These are phyloP conservation scores for Metroxylon sagu DNA, from an alignment of 176 grass and related monocot species.

Conservation along the genomic window DNA sequence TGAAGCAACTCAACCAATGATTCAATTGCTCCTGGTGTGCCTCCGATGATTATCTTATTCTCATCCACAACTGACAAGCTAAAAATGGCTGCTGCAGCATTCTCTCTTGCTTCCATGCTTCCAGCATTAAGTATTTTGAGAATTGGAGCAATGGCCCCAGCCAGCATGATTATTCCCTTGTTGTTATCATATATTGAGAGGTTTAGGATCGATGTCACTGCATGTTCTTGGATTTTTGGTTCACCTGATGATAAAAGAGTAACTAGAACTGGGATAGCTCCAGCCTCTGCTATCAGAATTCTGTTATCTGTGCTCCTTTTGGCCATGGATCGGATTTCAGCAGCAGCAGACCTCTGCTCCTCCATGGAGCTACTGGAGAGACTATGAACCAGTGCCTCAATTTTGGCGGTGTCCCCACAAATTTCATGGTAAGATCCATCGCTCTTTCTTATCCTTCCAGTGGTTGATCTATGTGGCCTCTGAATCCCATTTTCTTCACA, in stretches of 20 bases:
- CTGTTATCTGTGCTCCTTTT: conserved; percentile 94
- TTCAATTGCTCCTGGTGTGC: conserved; percentile 74
- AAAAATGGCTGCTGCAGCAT: conserved; percentile 92
- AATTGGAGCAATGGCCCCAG: conserved; percentile 71
- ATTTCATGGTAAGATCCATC: conserved; percentile 62
- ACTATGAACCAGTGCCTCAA: conserved; percentile 37
- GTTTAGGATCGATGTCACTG: conserved; percentile 82
- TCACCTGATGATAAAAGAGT: conserved; percentile 67
- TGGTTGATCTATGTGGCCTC: conserved; percentile 41
- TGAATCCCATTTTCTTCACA: conserved; percentile 76
- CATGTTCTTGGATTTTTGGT: conserved; percentile 87
- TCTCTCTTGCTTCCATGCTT: conserved; percentile 96
- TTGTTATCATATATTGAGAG: conserved; percentile 97
- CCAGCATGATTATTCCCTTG: conserved; percentile 84
- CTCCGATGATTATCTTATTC: conserved; percentile 91
- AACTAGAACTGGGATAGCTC: conserved; percentile 75
- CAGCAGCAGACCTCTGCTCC: conserved; percentile 69
- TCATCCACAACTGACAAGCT: conserved; percentile 83
- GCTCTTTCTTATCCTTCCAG: conserved; percentile 34
- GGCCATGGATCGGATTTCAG: conserved; percentile 84
- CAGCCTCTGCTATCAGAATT: conserved; percentile 77
- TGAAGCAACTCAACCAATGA: conserved; percentile 71
- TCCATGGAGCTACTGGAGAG: conserved; percentile 69
- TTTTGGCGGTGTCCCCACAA: not conserved
- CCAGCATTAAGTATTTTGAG: conserved; percentile 56